Base-by-base conservation (phyloP, 495 filamentous ascomycete species). In the Cryomyces antarcticus region DNA sequence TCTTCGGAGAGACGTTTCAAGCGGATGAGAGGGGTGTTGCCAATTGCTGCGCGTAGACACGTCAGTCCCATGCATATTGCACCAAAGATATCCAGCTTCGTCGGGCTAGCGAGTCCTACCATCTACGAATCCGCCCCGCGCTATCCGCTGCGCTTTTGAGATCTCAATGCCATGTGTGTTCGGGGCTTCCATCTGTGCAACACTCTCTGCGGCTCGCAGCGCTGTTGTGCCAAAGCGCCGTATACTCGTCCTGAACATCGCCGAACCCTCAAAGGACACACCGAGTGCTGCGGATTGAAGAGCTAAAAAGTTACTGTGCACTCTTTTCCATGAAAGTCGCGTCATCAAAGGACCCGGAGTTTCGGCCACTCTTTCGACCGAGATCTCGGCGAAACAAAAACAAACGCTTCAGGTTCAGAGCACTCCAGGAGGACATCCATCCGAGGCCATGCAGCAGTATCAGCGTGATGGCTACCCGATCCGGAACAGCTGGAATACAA, bases 21-120 rank as follows among this genome's bases (percentile, higher is more conserved):
- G 4, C 80, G 76, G 61, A 97, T 93, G 30, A 97, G 68, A 0
- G 89, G 92, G 0, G 89, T 97, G 62, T 95, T 96, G 48, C 92
- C 89, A 65, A 97, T 95, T 43, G 86, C 86, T 93, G 52, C 46
- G 11, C 29, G 48, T 38, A 31, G 38, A 43, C 43, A 9, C 12
- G 33, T 36, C 33, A 36, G 33, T 24, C 17, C 17, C 33, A 36
- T 1, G 2, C 9, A 13, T 36, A 3, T 1, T 36, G 33, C 17
- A 24, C 17, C 17, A 24, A 24, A 24, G 17, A 24, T 24, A 24
- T 24, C 17, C 17, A 24, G 17, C 17, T 24, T 24, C 17, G 17
- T 2, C 17, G 17, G 17, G 17, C 17, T 24, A 27, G 34, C n/a
- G 38, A 11, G 27, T 5, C 57, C 51, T 75, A 93, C 88, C 88